Evolutionary conservation across 805 yeast species (phyloP).

Genomic region (Myxozyma neglecta): DNA sequence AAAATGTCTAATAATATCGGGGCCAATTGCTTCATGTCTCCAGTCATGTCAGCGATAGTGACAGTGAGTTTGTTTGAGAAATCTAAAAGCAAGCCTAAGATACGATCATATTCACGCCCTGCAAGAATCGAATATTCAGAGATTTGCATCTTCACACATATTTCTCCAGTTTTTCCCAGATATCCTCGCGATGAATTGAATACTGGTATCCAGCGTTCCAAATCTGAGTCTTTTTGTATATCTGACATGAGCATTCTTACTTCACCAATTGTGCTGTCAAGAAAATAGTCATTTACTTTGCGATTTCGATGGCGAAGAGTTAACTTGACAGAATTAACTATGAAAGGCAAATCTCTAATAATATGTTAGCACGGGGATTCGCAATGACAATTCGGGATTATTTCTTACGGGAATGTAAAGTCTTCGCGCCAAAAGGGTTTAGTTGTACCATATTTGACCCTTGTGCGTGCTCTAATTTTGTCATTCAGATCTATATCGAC

Average conservation of each 20-base stretch:
- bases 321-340: conserved; percentile 27
- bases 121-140: conserved; percentile 46
- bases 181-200: conserved; percentile 21
- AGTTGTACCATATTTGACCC: conserved; percentile 51
- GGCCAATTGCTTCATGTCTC: conserved; percentile 37
- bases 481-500: conserved; percentile 75
- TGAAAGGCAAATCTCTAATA: conserved; percentile 53
- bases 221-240: conserved; percentile 24
- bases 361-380: conserved; percentile 38
- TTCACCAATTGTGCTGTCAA: conserved; percentile 25
- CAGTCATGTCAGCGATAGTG: conserved; percentile 45
- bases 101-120: conserved; percentile 56
- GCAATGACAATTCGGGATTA: conserved; percentile 31
- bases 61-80: conserved; percentile 38
- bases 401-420: conserved; percentile 54
- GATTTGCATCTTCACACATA: conserved; percentile 35
- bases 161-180: conserved; percentile 30
- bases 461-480: conserved; percentile 75
- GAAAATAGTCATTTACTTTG: conserved; percentile 7
- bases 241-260: conserved; percentile 25
- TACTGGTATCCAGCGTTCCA: conserved; percentile 37
- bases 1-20: conserved; percentile 65
- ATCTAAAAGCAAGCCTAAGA: conserved; percentile 58
- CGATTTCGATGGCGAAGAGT: conserved; percentile 22
- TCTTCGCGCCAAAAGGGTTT: conserved; percentile 85